Evolutionary conservation across 2,329 filamentous ascomycete species (phyloP), one percentile per base, ranked within the genome.

Genomic region (Colletotrichum cordylinicola): DNA sequence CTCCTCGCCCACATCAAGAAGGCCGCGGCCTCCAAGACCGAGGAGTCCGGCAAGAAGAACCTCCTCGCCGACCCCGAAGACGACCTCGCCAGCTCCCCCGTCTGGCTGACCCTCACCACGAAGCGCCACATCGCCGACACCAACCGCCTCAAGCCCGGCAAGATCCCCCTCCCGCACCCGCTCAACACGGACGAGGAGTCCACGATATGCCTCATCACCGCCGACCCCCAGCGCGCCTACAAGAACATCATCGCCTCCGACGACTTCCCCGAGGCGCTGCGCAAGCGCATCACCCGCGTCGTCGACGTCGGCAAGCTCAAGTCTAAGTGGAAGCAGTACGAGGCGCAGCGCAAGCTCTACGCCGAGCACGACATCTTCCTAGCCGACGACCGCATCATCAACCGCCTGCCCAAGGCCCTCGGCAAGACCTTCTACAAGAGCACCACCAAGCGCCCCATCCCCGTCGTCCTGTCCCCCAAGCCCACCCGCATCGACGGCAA

Each of bases 401-500:
- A 91, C 83, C 87, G 89, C 33, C 90, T 98, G 75, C 77, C 77
- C 72, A 78, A 78, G 73, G 76, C 93, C 4, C 92, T 99, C 15
- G 97, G 96, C 80, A 98, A 98, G 88, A 94, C 94, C 2, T 98
- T 99, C 85, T 98, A 97, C 91, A 94, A 96, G 87, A 90, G 87
- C 72, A 95, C 93, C 4, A 86, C 87, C 78, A 98, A 98, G 90
- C 91, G 96, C 52, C 97, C 97, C 12, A 92, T 99, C 74, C 96
- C 97, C 31, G 91, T 98, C 48, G 88, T 90, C 58, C 90, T 98
- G 77, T 90, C 88, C 81, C 85, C 92, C 77, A 89, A 92, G 83
- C 88, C 89, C 69, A 88, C 90, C 78, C 94, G 91, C 84, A 89
- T 88, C 21, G 89, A 92, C 77, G 90, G 89, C 77, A 91, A 92